These are phyloP conservation scores for Suhomyces bribrorum DNA, from an alignment of 1,139 yeast genomes.

Conservation along the genomic window DNA sequence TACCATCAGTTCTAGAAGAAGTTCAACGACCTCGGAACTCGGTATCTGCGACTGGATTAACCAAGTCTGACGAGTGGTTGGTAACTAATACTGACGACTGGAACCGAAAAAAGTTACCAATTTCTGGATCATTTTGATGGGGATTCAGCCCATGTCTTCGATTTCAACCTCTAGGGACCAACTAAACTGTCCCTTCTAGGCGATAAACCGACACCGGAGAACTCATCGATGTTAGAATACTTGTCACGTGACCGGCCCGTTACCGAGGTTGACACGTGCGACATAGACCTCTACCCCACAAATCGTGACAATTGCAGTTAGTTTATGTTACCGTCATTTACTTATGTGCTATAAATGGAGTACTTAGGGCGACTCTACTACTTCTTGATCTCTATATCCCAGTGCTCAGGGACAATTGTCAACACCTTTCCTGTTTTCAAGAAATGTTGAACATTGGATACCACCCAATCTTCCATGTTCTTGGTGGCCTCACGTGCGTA, in stretches of 20 bases:
- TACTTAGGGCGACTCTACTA: too few relatives aligned
- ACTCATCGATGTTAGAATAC: neutral
- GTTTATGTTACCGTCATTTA: too few relatives aligned
- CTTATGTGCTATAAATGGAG: too few relatives aligned
- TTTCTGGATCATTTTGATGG: neutral
- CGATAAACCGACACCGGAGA: neutral
- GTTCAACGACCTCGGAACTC: neutral
- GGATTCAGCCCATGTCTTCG: too few relatives aligned
- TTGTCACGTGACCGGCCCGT: neutral
- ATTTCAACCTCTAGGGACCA: too few relatives aligned
- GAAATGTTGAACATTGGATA: constrained; percentile 46
- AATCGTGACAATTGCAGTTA: too few relatives aligned
- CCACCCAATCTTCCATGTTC: constrained; percentile 59
- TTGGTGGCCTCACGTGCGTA: constrained; percentile 59
- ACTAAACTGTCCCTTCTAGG: neutral
- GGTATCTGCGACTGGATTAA: neutral
- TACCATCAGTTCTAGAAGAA: neutral
- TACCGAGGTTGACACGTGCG: too few relatives aligned
- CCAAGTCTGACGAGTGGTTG: neutral
- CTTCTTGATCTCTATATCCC: constrained; percentile 12
- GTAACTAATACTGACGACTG: neutral
- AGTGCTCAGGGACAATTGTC: constrained; percentile 69
- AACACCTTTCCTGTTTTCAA: constrained; percentile 61
- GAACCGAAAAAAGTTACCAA: neutral
- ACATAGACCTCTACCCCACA: too few relatives aligned